Percentiles rank a stretch among this genome's conserved stretches.
Evolutionary conservation across 1,139 yeast species (phyloP).

Genomic region (Saccharomyces hybrid): DNA sequence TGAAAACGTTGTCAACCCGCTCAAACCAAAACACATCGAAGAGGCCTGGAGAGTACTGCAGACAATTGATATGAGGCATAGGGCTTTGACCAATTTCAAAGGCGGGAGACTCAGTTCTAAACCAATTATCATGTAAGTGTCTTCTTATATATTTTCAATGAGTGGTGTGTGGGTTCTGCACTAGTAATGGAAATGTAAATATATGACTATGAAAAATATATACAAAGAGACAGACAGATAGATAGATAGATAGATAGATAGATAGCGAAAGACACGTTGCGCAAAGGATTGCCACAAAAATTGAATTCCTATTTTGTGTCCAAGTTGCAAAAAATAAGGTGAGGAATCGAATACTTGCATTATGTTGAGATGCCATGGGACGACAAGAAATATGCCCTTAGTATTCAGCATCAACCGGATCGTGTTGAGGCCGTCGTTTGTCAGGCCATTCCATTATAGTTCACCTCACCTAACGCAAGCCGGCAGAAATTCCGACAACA

Average conservation of each 20-base stretch:
- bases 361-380: not conserved
- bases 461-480: not conserved
- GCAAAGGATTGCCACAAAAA: no score
- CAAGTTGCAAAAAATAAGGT: no score
- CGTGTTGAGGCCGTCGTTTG: not conserved
- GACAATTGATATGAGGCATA: conserved; percentile 48
- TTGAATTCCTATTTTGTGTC: no score
- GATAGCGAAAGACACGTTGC: no score
- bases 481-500: not conserved
- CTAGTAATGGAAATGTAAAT: not conserved
- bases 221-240: no score
- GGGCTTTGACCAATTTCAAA: conserved; percentile 62
- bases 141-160: not conserved
- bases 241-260: no score
- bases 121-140: conserved; percentile 29
- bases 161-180: not conserved
- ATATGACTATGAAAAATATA: not conserved
- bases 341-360: not conserved
- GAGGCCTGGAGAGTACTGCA: conserved; percentile 91
- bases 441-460: not conserved
- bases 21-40: conserved; percentile 73
- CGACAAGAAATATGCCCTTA: not conserved
- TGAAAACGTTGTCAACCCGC: conserved; percentile 76
- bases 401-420: not conserved
- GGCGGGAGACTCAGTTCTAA: conserved; percentile 53